Evolutionary conservation across 23 red algal species (phyloP).

Genomic region (Agarophyton chilense): DNA sequence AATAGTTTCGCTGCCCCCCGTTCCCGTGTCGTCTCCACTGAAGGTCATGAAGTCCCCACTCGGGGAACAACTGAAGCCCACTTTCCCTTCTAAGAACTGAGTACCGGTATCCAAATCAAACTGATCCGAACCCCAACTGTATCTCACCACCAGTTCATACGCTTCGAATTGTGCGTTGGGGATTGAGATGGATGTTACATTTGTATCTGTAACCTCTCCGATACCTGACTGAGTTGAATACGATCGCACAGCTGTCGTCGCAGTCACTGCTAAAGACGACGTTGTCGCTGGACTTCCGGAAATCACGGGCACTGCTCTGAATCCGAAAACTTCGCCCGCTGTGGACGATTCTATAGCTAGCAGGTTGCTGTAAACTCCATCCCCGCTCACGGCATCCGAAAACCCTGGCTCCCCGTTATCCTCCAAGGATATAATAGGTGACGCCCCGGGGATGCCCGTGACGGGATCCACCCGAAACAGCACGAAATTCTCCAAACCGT

Average conservation of each 20-base stretch:
- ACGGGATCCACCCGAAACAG: slow-evolving; percentile 50
- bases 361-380: slow-evolving; percentile 41
- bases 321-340: slow-evolving; percentile 27
- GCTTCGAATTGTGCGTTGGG: neutral
- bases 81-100: slow-evolving; percentile 1
- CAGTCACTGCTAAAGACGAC: slow-evolving; percentile 1
- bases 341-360: neutral
- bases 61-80: slow-evolving; percentile 7
- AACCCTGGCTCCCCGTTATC: slow-evolving; percentile 37
- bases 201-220: neutral
- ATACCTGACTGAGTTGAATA: neutral
- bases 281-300: neutral
- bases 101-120: slow-evolving; percentile 20
- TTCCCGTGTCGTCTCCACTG: slow-evolving; percentile 7
- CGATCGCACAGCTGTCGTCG: neutral
- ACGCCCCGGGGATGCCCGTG: neutral
- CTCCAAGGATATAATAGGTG: slow-evolving; percentile 27
- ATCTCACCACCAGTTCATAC: slow-evolving; percentile 14
- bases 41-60: neutral
- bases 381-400: slow-evolving; percentile 8
- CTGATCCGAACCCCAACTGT: slow-evolving; percentile 26
- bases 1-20: slow-evolving; percentile 19
- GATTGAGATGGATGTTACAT: neutral
- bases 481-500: neutral
- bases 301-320: slow-evolving; percentile 41